phyloP scores from a whole-genome alignment of 2,329 filamentous ascomycete genomes.

The Neonectria ditissima region DNA sequence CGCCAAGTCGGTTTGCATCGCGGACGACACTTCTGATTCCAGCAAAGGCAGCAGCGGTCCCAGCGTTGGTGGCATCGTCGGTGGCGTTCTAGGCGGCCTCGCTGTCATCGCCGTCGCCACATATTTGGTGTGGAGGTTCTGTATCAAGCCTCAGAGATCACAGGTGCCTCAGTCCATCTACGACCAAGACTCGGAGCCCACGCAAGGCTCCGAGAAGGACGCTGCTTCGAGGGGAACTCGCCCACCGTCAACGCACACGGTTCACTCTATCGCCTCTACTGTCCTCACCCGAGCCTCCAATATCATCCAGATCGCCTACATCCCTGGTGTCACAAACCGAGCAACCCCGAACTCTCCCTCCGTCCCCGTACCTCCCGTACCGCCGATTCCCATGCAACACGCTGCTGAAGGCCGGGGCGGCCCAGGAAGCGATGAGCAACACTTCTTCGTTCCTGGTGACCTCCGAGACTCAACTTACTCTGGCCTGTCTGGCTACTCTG shows the following conservation, averaged over 20 bases:
- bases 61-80: conserved; percentile 87
- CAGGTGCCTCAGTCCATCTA: conserved; percentile 67
- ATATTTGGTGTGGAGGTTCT: conserved; percentile 89
- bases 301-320: conserved; percentile 99
- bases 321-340: conserved; percentile 94
- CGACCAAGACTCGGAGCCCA: conserved; percentile 65
- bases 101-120: conserved; percentile 78
- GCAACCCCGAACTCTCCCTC: conserved; percentile 86
- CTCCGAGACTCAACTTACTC: conserved; percentile 93
- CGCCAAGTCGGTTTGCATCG: conserved; percentile 59
- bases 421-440: conserved; percentile 76
- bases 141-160: conserved; percentile 82
- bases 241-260: conserved; percentile 85
- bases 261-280: conserved; percentile 92
- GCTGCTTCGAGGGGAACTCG: conserved; percentile 55
- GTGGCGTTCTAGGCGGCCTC: conserved; percentile 89
- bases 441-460: conserved; percentile 93
- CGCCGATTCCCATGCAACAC: conserved; percentile 82
- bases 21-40: conserved; percentile 41
- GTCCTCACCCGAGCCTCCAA: conserved; percentile 96
- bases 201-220: conserved; percentile 59
- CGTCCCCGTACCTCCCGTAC: conserved; percentile 89
- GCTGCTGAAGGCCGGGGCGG: conserved; percentile 62
- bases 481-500: conserved; percentile 73
- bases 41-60: conserved; percentile 58